Base-by-base conservation (phyloP, 2,329 filamentous ascomycete species). In the Pseudogymnoascus sp. region DNA sequence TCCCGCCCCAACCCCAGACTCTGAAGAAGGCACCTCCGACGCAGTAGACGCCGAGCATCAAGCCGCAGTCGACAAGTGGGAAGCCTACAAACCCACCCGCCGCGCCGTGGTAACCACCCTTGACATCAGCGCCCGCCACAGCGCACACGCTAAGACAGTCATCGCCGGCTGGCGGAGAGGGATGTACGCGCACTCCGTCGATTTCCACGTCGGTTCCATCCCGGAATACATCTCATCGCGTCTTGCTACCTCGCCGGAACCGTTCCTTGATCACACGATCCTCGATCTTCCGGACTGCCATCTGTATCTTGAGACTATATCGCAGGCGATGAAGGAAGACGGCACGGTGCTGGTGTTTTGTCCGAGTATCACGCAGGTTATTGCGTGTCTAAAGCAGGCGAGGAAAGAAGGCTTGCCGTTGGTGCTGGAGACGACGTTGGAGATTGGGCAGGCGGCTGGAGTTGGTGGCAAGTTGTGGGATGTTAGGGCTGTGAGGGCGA, bases 281-380 rank as follows among this genome's bases (percentile, higher is more conserved):
- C 79, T 94, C 18, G 90, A 94, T 71, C 80, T 94, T 64, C 89
- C 90, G 0, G 80, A 79, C 31, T 81, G 86, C 1, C 78, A 90
- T 61, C 67, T 67, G 1, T 71, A 83, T 66, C 66, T 85, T 14
- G 74, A 75, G 1, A 76, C 76, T 25, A 77, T 87, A 21, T 76
- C 81, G 4, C 71, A 78, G n/a, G 83, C 85, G 12, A 74, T 94
- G 62, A 82, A 82, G 40, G 79, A 82, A 1, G 83, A 89, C 69
- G 89, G 86, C 0, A 77, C 83, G 7, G 76, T 93, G 33, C 78
- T 88, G 12, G 79, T 91, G 1, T 94, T 92, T 75, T 86, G 85
- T 67, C 90, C 90, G 0, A 90, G 85, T 68, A 85, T 94, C 64
- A 92, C 89, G 8, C 90, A 93, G 73, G 88, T 93, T 63, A 84